Base-by-base conservation (phyloP, 352 stramenopile species). In the Pythium dissotocum region DNA sequence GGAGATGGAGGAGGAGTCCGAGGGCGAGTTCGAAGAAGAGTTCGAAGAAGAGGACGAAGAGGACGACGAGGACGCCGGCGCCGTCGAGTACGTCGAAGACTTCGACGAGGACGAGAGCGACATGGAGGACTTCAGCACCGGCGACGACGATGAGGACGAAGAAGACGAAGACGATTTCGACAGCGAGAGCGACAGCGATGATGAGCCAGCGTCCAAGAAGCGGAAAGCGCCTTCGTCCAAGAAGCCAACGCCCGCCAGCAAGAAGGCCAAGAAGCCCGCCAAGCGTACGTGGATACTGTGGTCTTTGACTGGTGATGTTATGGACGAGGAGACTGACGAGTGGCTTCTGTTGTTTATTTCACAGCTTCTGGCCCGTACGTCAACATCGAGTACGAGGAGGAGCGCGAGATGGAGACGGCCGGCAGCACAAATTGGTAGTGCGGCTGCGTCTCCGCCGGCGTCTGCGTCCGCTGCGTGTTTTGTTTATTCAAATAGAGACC, bases 41-140 rank as follows among this genome's bases (percentile, higher is more conserved):
- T 77, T 74, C 12, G 81, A 90, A 56, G 71, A 81, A 16, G 83
- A 94, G 42, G 74, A 84, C 18, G 80, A 90, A 57, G 79, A 85
- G 30, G 82, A 90, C 16, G 72, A 69, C 7, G 82, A 90, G 2
- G 83, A 91, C 38, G 65, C 61, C 30, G 79, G 80, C 18, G 78
- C 88, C 55, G 76, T 93, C 60, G 87, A 95, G 72, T 95, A 91
- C 70, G 87, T 95, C 40, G 87, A 95, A 69, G 84, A 94, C 70
- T 92, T 93, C 71, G 91, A 98, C 66, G 89, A 97, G 71, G 90
- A 97, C 71, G 93, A 98, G 82, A 96, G 95, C 73, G 90, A 98
- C 68, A 79, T 97, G 12, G 79, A 97, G 63, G 87, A 95, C 69
- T 79, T 96, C 63, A 90, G 80, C 58, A 76, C 90, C 32, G 82